Base-by-base conservation (phyloP, 1,139 yeast genomes). In the Kodamaea sp. region DNA sequence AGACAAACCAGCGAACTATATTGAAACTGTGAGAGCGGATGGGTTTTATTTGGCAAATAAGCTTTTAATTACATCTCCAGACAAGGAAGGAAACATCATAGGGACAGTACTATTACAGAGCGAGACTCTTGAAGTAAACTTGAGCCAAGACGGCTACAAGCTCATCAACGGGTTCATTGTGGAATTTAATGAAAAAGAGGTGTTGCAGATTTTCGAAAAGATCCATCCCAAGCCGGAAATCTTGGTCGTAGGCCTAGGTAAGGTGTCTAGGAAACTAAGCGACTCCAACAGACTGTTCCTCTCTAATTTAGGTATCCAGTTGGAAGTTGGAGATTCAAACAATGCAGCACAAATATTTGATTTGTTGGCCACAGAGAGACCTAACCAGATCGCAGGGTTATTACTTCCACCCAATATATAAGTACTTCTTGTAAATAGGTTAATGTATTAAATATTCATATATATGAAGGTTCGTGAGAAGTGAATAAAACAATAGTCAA, bases 141-240 rank as follows among this genome's bases (percentile, higher is more conserved):
- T 83, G 25, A 55, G 66, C 15, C 50, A 50, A 38, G 59, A 53
- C 11, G 70, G 66, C 3, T 65, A 57, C 40, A 51, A 59, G 22
- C 46, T 73, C n/a, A 61, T 53, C 28, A 68, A 68, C 38, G 73
- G 73, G 4, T 69, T 71, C 42, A 57, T 71, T 19, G 66, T 75
- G 10, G 72, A 69, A 15, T 68, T 76, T 41, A 51, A 57, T 29
- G 59, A 59, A 7, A 24, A 41, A 7, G 51, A 57, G 28, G 56
- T 76, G 0, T 59, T 83, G 14, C 68, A 72, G 8, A 54, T 83
- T 2, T 70, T 85, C 35, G 66, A 68, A 25, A 64, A 78, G 8
- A 61, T 83, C 2, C 80, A 81, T 53, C 95, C 95, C 1, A 81
- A 81, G 48, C 95, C 95, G 0, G 95, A 86, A 51, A 65, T 86